A percentile compares a stretch with the other conserved stretches of the same genome.
Conservation (phyloP, 106 monocot species). For the Ottelia alismoides region DNA sequence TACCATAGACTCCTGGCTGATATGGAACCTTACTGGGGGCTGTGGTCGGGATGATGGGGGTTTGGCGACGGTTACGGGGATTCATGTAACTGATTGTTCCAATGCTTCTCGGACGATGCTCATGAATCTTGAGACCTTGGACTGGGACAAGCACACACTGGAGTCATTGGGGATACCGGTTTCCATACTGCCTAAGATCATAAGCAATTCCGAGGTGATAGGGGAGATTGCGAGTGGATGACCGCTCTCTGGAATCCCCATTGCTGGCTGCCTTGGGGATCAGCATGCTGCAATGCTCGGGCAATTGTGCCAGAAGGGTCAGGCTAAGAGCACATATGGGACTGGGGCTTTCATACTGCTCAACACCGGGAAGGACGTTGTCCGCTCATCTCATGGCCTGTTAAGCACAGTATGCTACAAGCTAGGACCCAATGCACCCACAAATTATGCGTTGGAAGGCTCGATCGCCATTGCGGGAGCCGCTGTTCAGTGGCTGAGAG, state of each 20-base stretch:
- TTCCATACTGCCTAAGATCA: slow-evolving; percentile 59
- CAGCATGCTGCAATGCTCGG: slow-evolving; percentile 91
- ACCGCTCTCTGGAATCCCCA: slow-evolving; percentile 55
- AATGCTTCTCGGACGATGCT: slow-evolving; percentile 86
- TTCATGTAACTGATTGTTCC: slow-evolving; percentile 78
- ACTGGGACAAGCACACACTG: slow-evolving; percentile 63
- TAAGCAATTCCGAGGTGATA: slow-evolving; percentile 69
- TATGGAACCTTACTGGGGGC: slow-evolving; percentile 94
- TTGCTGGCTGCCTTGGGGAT: slow-evolving; percentile 73
- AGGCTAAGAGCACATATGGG: slow-evolving; percentile 80
- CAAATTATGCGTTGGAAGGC: slow-evolving; percentile 82
- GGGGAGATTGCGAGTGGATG: slow-evolving; percentile 58
- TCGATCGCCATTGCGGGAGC: slow-evolving; percentile 94
- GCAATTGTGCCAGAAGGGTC: slow-evolving; percentile 51
- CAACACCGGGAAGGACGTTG: slow-evolving; percentile 51
- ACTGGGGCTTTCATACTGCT: slow-evolving; percentile 87
- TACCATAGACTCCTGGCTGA: slow-evolving; percentile 84
- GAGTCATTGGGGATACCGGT: slow-evolving; percentile 41
- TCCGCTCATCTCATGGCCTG: slow-evolving; percentile 57
- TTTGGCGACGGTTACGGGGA: slow-evolving; percentile 16
- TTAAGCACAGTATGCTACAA: slow-evolving; percentile 71
- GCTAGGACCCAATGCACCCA: slow-evolving; percentile 47
- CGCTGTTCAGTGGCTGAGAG: slow-evolving; percentile 94
- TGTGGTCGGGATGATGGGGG: slow-evolving; percentile 12
- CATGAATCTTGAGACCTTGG: slow-evolving; percentile 67